Evolutionary conservation across 495 filamentous ascomycete genomes (phyloP).

Genomic region (Neurospora sp.): DNA sequence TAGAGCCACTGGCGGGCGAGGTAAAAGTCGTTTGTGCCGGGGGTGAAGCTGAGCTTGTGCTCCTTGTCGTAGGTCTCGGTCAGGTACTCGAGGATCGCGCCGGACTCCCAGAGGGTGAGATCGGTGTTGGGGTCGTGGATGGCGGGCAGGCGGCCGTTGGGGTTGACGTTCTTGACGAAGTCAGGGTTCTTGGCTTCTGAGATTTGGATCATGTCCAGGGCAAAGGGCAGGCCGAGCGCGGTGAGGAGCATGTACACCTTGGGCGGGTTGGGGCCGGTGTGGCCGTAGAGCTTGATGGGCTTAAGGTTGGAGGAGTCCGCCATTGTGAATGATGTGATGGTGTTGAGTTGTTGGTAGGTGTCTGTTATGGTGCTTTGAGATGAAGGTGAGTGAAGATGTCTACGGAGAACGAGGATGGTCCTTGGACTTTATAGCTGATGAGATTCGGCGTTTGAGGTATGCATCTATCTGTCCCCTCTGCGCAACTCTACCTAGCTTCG

Average conservation of each 20-base stretch:
- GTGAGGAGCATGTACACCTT: conserved; percentile 56
- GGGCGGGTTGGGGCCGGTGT: conserved; percentile 30
- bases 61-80: conserved; percentile 59
- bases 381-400: neutral
- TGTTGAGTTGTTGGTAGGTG: neutral
- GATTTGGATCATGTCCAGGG: conserved; percentile 29
- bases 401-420: neutral
- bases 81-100: conserved; percentile 66
- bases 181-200: conserved; percentile 46
- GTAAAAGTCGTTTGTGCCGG: conserved; percentile 38
- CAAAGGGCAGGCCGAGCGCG: conserved; percentile 52
- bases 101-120: conserved; percentile 60
- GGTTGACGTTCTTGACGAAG: conserved; percentile 48
- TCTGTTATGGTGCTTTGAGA: neutral
- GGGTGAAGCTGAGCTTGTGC: conserved; percentile 45
- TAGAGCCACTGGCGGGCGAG: conserved; percentile 54
- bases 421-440: neutral
- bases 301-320: conserved; percentile 10
- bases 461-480: neutral
- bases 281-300: conserved; percentile 28
- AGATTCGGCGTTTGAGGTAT: neutral
- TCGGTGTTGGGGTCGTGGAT: conserved; percentile 61
- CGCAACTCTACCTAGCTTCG: neutral
- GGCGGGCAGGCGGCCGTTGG: conserved; percentile 57
- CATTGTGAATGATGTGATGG: neutral